Base-by-base conservation (phyloP, 1,139 yeast genomes). In the Hansenula anomala region DNA sequence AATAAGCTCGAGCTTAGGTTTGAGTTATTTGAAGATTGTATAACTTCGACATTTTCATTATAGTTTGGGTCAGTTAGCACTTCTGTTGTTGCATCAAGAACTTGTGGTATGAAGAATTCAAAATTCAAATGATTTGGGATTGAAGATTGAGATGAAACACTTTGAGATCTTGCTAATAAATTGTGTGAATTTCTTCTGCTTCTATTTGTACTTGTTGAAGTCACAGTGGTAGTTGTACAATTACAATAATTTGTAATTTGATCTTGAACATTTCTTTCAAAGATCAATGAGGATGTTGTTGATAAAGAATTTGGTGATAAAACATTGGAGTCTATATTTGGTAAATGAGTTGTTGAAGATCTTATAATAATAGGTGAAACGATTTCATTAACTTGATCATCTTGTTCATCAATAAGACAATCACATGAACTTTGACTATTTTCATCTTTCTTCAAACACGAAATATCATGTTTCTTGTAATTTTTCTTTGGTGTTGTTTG, bases 101-200 rank as follows among this genome's bases (percentile, higher is more conserved):
- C 86, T 9, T 89, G 81, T 4, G 92, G 87, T 37, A 83, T 77
- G 50, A 63, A 78, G 51, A 80, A 82, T 51, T 82, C 78, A 24
- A 61, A 59, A 14, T 64, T 59, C 36, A 67, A 61, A 45, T 71
- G 77, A 23, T 64, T 47, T 19, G 73, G 71, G 19, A 65, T 41
- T 5, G 40, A 37, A 9, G 45, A 41, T 28, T 37, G 30, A 2
- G 40, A 34, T 10, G 43, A 37, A 17, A 35, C 38, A 32, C 47
- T 43, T 11, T 17, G 23, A 5, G 36, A 24, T 35, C 36, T 38
- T n/a, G 32, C 39, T 5, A 34, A 20, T 3, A 36, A 35, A 6
- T 28, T 39, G 26, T 30, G 32, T 4, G 49, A 46, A 23, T 38
- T 37, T 14, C 48, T 39, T 41, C 50, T 43, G 4, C 44, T 40